A percentile compares a stretch with the other conserved stretches of the same genome.
Conservation (phyloP, 2,329 filamentous ascomycete genomes). For the Penicillium sp. region DNA sequence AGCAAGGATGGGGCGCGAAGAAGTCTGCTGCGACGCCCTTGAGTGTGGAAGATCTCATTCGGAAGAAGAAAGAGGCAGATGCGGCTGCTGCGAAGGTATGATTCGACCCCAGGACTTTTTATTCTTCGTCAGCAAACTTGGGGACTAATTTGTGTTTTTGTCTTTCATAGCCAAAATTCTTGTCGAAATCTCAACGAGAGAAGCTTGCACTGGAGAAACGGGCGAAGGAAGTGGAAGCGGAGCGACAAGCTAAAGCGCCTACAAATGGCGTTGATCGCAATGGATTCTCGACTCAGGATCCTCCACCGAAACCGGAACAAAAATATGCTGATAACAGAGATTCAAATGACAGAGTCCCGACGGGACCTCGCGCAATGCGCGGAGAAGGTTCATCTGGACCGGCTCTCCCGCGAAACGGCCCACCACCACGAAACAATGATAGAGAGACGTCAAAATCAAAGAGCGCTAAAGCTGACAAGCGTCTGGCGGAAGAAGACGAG, state of each 20-base stretch:
- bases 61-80: conserved; percentile 84
- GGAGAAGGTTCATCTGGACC: conserved; percentile 55
- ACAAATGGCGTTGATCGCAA: conserved; percentile 32
- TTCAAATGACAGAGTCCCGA: conserved; percentile 53
- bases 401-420: conserved; percentile 33
- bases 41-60: conserved; percentile 83
- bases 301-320: conserved; percentile 20
- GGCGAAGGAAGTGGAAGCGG: conserved; percentile 70
- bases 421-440: conserved; percentile 46
- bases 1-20: conserved; percentile 57
- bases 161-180: conserved; percentile 70
- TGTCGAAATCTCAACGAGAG: conserved; percentile 82
- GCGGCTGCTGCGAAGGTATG: conserved; percentile 76
- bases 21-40: conserved; percentile 57
- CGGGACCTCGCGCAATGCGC: conserved; percentile 72
- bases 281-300: conserved; percentile 21
- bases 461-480: conserved; percentile 49
- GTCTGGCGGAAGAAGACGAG: conserved; percentile 58
- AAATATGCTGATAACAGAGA: conserved; percentile 23
- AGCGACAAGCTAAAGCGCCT: conserved; percentile 54
- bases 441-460: conserved; percentile 53
- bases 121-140: background rate
- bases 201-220: conserved; percentile 78
- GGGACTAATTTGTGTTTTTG: conserved; percentile 4
- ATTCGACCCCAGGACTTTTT: conserved; percentile 13